Percentiles rank a stretch among this genome's conserved stretches.
Evolutionary conservation across 2,329 filamentous ascomycete genomes (phyloP).

Genomic region (Gnomoniopsis smithogilvyi): DNA sequence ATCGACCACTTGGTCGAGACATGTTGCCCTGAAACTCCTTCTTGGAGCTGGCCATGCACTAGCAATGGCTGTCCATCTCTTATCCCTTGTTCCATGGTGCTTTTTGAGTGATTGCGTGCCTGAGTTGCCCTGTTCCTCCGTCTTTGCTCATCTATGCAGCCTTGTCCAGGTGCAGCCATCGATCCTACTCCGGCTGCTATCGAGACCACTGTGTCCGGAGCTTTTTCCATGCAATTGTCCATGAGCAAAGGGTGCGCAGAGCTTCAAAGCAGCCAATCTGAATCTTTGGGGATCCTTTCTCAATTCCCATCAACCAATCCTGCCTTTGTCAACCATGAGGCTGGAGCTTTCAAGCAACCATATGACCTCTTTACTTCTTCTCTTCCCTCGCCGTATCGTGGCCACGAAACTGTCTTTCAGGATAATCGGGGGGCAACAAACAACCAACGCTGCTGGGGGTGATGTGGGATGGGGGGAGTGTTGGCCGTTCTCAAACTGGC

Average conservation of each 20-base stretch:
- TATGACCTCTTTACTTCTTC: constrained; percentile 41
- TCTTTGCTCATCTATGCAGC: not conserved
- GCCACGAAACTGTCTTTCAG: constrained; percentile 11
- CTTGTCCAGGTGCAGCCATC: not conserved
- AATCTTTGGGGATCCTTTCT: constrained; percentile 34
- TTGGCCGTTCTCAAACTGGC: constrained; percentile 21
- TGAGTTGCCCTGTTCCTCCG: not conserved
- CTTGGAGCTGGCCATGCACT: constrained; percentile 26
- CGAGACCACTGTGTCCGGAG: constrained; percentile 2
- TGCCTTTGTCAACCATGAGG: constrained; percentile 33
- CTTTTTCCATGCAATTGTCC: constrained; percentile 1
- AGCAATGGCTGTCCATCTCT: constrained; percentile 23
- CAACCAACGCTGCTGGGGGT: constrained; percentile 30
- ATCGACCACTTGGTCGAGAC: constrained; percentile 27
- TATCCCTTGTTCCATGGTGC: not conserved
- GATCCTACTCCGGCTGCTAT: not conserved
- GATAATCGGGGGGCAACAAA: constrained; percentile 21
- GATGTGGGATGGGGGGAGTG: constrained; percentile 27
- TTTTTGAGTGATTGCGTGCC: not conserved
- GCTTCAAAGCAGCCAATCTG: constrained; percentile 48
- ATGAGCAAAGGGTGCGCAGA: constrained; percentile 35
- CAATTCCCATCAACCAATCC: constrained; percentile 17
- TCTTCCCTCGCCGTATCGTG: constrained; percentile 18
- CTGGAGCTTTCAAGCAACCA: constrained; percentile 67
- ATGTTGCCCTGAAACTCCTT: constrained; percentile 8